Percentiles rank a stretch among this genome's conserved stretches.
phyloP scores from a whole-genome alignment of 2,329 filamentous ascomycete species.

The Fusarium torreyae region DNA sequence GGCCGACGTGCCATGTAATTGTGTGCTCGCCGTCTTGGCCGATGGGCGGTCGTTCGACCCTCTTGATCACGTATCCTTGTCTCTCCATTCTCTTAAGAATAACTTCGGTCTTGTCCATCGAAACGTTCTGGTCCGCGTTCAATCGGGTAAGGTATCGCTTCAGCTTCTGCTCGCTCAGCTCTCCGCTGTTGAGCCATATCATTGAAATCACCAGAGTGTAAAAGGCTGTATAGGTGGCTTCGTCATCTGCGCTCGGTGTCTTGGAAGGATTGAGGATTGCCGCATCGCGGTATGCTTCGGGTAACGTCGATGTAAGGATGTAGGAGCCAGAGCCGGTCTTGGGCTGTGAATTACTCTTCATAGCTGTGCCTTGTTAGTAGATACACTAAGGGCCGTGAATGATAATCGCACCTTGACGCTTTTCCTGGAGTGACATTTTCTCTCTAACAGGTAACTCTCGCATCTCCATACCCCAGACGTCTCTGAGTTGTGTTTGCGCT shows the following conservation, averaged over 20 bases:
- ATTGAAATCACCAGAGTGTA: constrained; percentile 85
- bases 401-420: constrained; percentile 74
- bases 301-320: constrained; percentile 82
- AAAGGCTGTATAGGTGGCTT: constrained; percentile 85
- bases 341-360: constrained; percentile 64
- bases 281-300: constrained; percentile 75
- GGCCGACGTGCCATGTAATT: constrained; percentile 87
- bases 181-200: constrained; percentile 81
- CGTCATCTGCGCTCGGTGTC: constrained; percentile 74
- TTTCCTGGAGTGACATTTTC: constrained; percentile 84
- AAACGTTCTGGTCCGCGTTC: constrained; percentile 82
- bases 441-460: constrained; percentile 85
- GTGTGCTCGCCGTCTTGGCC: constrained; percentile 78
- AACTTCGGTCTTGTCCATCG: constrained; percentile 81
- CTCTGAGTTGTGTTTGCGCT: constrained; percentile 80
- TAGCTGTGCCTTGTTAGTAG: constrained; percentile 50
- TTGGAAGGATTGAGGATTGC: constrained; percentile 78
- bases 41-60: constrained; percentile 72
- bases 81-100: constrained; percentile 81
- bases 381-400: background rate
- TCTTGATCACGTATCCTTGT: constrained; percentile 86
- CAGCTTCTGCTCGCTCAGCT: constrained; percentile 83
- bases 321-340: constrained; percentile 78
- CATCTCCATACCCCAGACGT: constrained; percentile 93
- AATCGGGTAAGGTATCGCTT: constrained; percentile 81